Conservation (phyloP, 2,329 filamentous ascomycete species). For the Alternaria sp. region DNA sequence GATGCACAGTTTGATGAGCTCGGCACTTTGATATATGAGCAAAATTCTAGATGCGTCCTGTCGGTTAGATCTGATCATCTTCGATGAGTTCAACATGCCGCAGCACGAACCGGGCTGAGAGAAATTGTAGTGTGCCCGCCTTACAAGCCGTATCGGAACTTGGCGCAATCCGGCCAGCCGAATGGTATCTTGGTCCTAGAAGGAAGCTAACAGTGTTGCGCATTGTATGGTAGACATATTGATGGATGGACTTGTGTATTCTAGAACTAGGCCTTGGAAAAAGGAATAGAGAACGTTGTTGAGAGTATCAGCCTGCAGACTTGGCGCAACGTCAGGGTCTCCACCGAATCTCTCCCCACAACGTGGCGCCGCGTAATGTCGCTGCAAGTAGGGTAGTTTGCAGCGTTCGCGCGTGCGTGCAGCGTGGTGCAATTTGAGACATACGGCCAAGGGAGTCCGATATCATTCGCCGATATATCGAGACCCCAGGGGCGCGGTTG, state of each 20-base stretch:
- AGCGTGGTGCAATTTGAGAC: not conserved
- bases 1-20: not conserved
- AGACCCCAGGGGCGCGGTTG: constrained; percentile 14
- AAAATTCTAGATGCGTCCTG: not conserved
- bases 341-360: constrained; percentile 5
- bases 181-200: not conserved
- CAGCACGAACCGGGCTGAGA: not conserved
- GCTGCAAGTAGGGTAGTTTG: not conserved
- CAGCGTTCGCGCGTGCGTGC: not conserved
- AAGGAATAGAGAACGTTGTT: not conserved
- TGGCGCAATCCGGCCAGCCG: not conserved
- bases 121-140: constrained; percentile 1
- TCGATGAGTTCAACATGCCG: not conserved
- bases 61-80: not conserved
- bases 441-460: not conserved
- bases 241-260: not conserved
- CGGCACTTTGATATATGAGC: not conserved
- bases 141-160: not conserved
- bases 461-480: constrained; percentile 7
- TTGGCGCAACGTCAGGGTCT: constrained; percentile 16
- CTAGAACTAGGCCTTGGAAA: not conserved
- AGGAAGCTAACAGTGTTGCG: not conserved
- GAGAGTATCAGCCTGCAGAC: not conserved
- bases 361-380: constrained; percentile 14
- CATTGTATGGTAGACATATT: not conserved